phyloP scores from a whole-genome alignment of 768 basidiomycete species.

The Dioszegia hungarica region DNA sequence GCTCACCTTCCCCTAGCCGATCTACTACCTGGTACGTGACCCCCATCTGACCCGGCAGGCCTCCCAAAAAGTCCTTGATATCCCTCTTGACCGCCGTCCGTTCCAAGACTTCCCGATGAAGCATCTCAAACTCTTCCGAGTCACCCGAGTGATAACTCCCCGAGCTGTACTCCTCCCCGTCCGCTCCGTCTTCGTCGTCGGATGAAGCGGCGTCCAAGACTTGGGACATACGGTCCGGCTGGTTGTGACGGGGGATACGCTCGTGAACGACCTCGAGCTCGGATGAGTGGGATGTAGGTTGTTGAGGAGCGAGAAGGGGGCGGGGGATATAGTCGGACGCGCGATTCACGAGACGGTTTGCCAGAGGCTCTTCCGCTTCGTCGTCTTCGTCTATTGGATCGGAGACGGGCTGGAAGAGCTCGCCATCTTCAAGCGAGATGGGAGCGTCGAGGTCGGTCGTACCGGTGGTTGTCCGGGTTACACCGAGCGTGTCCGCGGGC shows the following conservation, averaged over 20 bases:
- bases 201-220: neutral
- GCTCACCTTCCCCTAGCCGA: slow-evolving; percentile 72
- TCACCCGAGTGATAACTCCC: slow-evolving; percentile 41
- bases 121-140: slow-evolving; percentile 43
- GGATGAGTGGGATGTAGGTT: neutral
- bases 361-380: neutral
- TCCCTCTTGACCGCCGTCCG: slow-evolving; percentile 69
- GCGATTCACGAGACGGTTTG: neutral
- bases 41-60: slow-evolving; percentile 15
- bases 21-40: slow-evolving; percentile 69
- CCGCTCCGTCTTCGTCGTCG: slow-evolving; percentile 12
- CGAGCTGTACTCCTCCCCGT: neutral
- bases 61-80: slow-evolving; percentile 67
- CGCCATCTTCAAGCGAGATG: neutral
- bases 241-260: neutral
- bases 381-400: neutral
- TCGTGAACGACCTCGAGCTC: neutral
- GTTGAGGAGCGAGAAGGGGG: neutral
- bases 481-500: neutral
- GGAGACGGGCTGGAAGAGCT: neutral
- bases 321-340: slow-evolving; percentile 6
- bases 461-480: neutral
- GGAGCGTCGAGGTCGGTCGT: slow-evolving; percentile 2
- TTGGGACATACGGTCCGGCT: neutral
- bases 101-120: slow-evolving; percentile 55